Conservation (phyloP, 106 monocot species). For the Allium fistulosum region DNA sequence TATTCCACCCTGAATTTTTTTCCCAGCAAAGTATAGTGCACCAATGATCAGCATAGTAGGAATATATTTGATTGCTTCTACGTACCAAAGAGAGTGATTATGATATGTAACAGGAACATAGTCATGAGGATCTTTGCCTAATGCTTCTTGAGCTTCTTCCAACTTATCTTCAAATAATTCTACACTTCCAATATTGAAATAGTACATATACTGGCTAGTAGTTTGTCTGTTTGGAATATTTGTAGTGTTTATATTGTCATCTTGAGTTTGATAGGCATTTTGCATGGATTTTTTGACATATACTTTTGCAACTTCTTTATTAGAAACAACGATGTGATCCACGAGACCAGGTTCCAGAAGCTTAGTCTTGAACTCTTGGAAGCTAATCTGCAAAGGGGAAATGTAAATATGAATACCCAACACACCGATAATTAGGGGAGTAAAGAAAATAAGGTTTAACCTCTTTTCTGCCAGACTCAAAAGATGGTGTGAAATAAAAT, state of each 20-base stretch:
- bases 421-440: too few relatives aligned
- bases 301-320: conserved; percentile 94
- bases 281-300: conserved; percentile 57
- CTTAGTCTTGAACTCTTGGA: conserved; percentile 97
- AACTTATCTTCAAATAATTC: conserved; percentile 95
- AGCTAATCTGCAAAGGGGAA: conserved; percentile 70
- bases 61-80: conserved; percentile 68
- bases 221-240: conserved; percentile 24
- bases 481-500: conserved; percentile 59
- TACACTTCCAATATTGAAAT: conserved; percentile 91
- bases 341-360: conserved; percentile 92
- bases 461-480: conserved; percentile 73
- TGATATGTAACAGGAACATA: conserved; percentile 79
- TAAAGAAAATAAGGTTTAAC: conserved; percentile 20
- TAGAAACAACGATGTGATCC: conserved; percentile 85
- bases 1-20: conserved; percentile 70
- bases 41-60: conserved; percentile 68
- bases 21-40: conserved; percentile 42
- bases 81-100: conserved; percentile 58
- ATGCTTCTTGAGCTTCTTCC: conserved; percentile 76
- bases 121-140: conserved; percentile 72
- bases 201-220: conserved; percentile 53
- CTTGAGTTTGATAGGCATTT: conserved; percentile 30
- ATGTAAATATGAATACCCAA: background rate
- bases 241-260: conserved; percentile 25